Conservation (phyloP, 768 basidiomycete species). For the Amylocystis lapponica region DNA sequence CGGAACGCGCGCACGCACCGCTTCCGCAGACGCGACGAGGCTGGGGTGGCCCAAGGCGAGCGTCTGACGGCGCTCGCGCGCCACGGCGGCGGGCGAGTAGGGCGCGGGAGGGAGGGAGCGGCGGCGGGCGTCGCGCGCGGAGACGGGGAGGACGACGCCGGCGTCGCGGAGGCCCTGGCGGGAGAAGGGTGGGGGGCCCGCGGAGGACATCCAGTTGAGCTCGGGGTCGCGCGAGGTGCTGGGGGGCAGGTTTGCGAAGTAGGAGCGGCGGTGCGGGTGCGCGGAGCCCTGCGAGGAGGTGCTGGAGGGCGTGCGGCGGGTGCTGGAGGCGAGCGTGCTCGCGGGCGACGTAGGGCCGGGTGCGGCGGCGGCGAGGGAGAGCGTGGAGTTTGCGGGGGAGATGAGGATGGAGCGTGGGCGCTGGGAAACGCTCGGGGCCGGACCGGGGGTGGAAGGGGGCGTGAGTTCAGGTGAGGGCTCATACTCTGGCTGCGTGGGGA, state of each 20-base stretch:
- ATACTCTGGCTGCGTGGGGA: too few species aligned
- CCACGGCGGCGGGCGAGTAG: too few species aligned
- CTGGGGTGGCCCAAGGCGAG: too few species aligned
- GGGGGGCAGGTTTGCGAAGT: too few species aligned
- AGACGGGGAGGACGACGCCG: constrained; percentile 24
- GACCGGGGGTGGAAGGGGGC: too few species aligned
- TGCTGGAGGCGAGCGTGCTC: not conserved
- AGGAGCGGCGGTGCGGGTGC: constrained; percentile 5
- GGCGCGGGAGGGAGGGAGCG: too few species aligned
- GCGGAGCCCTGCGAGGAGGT: not conserved
- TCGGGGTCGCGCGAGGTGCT: constrained; percentile 17
- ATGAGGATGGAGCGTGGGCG: too few species aligned
- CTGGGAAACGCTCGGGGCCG: too few species aligned
- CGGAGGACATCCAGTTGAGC: constrained; percentile 18
- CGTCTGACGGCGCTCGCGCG: too few species aligned
- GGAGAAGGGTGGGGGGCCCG: constrained; percentile 20
- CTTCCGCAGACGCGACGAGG: too few species aligned
- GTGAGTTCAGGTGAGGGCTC: too few species aligned
- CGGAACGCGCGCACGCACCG: too few species aligned
- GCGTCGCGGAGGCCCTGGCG: constrained; percentile 18
- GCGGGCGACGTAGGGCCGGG: not conserved
- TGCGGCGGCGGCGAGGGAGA: not conserved
- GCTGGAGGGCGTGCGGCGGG: not conserved
- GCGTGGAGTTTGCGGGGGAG: constrained; percentile 1
- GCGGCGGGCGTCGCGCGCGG: constrained; percentile 13